Conservation (phyloP, 768 basidiomycete species). For the Boletales sp. region DNA sequence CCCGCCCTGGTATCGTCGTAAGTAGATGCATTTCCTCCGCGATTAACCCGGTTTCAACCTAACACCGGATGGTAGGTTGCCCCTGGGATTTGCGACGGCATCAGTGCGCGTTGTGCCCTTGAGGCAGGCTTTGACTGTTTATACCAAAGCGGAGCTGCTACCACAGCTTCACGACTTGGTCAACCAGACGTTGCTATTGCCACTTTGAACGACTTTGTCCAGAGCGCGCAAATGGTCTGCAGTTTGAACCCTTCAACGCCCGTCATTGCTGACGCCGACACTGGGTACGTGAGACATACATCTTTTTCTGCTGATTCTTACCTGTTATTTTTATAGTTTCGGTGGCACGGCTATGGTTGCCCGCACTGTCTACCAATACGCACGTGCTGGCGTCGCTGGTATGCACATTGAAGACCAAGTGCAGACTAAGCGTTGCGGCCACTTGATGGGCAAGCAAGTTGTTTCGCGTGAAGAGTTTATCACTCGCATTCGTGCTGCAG, state of each 20-base stretch:
- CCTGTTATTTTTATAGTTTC: constrained; percentile 36
- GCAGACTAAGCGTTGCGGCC: constrained; percentile 77
- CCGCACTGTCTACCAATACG: constrained; percentile 71
- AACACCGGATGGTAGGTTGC: constrained; percentile 44
- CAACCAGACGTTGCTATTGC: constrained; percentile 79
- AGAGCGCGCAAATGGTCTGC: constrained; percentile 68
- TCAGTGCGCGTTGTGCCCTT: constrained; percentile 74
- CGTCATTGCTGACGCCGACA: constrained; percentile 79
- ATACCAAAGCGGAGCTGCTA: constrained; percentile 80
- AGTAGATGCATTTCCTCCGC: constrained; percentile 20
- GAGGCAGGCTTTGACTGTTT: constrained; percentile 77
- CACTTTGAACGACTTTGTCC: constrained; percentile 73
- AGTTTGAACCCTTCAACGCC: constrained; percentile 60
- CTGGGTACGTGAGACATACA: constrained; percentile 44
- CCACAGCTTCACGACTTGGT: constrained; percentile 74
- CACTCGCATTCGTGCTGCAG: constrained; percentile 72
- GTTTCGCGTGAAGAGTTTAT: constrained; percentile 75
- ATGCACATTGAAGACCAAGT: constrained; percentile 83
- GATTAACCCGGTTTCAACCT: too few species aligned
- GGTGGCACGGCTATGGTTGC: constrained; percentile 75
- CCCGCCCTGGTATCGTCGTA: constrained; percentile 73
- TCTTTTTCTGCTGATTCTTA: constrained; percentile 2
- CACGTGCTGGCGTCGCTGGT: constrained; percentile 64
- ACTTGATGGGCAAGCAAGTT: constrained; percentile 77
- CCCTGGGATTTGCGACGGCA: constrained; percentile 78